These are phyloP conservation scores for Byssothecium circinans DNA, from an alignment of 2,329 filamentous ascomycete genomes.

Conservation along the genomic window DNA sequence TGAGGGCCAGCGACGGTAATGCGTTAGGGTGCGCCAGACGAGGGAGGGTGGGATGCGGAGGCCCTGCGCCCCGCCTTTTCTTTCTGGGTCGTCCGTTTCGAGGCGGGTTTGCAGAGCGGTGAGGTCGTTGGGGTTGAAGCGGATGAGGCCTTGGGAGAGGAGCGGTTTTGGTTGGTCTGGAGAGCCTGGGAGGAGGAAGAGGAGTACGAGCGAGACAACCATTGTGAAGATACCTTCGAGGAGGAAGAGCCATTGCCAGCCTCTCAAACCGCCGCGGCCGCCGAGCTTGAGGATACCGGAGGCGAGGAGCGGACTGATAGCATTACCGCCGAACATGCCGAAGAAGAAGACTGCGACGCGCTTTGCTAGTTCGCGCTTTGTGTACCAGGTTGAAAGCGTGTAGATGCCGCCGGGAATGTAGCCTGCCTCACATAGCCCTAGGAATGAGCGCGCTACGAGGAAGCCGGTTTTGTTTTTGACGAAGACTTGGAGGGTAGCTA, in stretches of 20 bases:
- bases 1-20: slow-evolving; percentile 51
- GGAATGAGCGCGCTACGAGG: slow-evolving; percentile 47
- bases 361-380: slow-evolving; percentile 49
- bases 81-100: slow-evolving; percentile 37
- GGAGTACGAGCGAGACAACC: slow-evolving; percentile 42
- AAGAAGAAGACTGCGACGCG: slow-evolving; percentile 57
- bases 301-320: slow-evolving; percentile 53
- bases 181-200: slow-evolving; percentile 50
- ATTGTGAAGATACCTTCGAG: slow-evolving; percentile 52
- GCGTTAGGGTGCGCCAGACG: slow-evolving; percentile 50
- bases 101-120: slow-evolving; percentile 41
- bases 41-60: slow-evolving; percentile 43
- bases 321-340: slow-evolving; percentile 57
- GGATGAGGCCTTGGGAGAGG: slow-evolving; percentile 43
- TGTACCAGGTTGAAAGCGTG: slow-evolving; percentile 57
- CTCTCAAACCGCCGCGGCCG: slow-evolving; percentile 45
- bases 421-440: slow-evolving; percentile 55
- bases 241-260: slow-evolving; percentile 58
- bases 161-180: slow-evolving; percentile 47
- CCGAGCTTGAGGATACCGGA: slow-evolving; percentile 53
- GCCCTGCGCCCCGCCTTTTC: slow-evolving; percentile 38
- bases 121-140: slow-evolving; percentile 41
- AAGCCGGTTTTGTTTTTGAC: slow-evolving; percentile 46
- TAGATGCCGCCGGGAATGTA: slow-evolving; percentile 58
- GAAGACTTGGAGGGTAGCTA: slow-evolving; percentile 49